Percentiles rank a stretch among this genome's conserved stretches.
These are phyloP conservation scores for Saccharomyces hybrid DNA, from an alignment of 1,139 yeast species.

Conservation along the genomic window DNA sequence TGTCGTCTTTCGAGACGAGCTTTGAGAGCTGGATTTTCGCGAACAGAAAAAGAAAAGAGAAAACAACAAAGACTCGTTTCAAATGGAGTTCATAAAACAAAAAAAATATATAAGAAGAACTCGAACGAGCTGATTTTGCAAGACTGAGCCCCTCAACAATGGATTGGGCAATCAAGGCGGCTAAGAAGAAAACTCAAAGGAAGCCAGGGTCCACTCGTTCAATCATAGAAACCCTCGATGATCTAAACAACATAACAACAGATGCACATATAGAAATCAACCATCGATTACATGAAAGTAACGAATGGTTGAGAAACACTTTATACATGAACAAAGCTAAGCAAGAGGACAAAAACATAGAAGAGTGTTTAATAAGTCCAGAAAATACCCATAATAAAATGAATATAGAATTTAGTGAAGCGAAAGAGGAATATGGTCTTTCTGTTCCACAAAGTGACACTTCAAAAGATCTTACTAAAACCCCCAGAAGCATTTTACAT, in stretches of 20 bases:
- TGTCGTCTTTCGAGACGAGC: not conserved
- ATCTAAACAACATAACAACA: slow-evolving; percentile 20
- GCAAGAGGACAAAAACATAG: slow-evolving; percentile 2
- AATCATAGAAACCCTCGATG: slow-evolving; percentile 27
- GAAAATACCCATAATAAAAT: slow-evolving; percentile 12
- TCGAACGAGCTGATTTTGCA: not conserved
- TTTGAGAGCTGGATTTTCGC: not conserved
- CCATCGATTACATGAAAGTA: slow-evolving; percentile 13
- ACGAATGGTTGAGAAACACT: slow-evolving; percentile 19
- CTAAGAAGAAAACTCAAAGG: slow-evolving; percentile 22
- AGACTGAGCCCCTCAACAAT: slow-evolving; percentile 7
- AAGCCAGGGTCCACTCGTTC: slow-evolving; percentile 29
- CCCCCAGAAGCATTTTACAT: slow-evolving; percentile 6
- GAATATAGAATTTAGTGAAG: slow-evolving; percentile 2
- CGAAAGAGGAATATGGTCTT: not conserved
- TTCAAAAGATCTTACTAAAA: slow-evolving; percentile 3
- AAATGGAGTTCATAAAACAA: not conserved
- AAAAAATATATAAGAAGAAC: not conserved
- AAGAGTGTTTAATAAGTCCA: slow-evolving; percentile 11
- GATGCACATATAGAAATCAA: slow-evolving; percentile 20
- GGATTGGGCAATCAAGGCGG: slow-evolving; percentile 30
- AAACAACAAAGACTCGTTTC: not conserved
- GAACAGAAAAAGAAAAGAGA: slow-evolving; percentile 1
- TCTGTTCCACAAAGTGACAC: not conserved
- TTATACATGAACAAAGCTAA: not conserved